A percentile compares a stretch with the other conserved stretches of the same genome.
These are phyloP conservation scores for Trichoderma harzianum DNA, from an alignment of 2,329 filamentous ascomycete genomes.

Conservation along the genomic window DNA sequence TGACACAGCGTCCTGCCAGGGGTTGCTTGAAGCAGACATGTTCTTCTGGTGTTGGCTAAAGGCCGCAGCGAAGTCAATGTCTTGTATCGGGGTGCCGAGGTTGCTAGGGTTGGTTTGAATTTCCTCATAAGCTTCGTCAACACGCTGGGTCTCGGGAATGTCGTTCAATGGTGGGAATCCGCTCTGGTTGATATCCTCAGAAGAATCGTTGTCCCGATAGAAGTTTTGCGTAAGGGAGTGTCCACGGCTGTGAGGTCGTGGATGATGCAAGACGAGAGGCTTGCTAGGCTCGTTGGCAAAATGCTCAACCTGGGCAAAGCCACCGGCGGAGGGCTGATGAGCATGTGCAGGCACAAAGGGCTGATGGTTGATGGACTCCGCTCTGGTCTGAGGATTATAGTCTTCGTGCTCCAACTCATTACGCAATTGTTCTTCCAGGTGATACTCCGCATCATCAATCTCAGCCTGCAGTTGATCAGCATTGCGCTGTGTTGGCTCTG, in stretches of 20 bases:
- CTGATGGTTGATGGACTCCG: slow-evolving; percentile 27
- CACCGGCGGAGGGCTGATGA: slow-evolving; percentile 46
- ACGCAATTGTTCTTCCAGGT: slow-evolving; percentile 74
- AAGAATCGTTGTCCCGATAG: slow-evolving; percentile 55
- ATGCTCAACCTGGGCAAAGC: slow-evolving; percentile 47
- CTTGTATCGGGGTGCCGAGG: slow-evolving; percentile 58
- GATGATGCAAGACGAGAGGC: slow-evolving; percentile 63
- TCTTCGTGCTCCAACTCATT: slow-evolving; percentile 76
- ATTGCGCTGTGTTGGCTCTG: slow-evolving; percentile 46
- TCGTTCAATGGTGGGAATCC: slow-evolving; percentile 40
- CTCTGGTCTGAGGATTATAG: slow-evolving; percentile 61
- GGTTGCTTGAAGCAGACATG: slow-evolving; percentile 58
- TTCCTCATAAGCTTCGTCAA: slow-evolving; percentile 62
- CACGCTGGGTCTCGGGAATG: slow-evolving; percentile 38
- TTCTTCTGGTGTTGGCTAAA: slow-evolving; percentile 51
- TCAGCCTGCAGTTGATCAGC: slow-evolving; percentile 78
- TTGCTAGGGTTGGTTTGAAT: slow-evolving; percentile 73
- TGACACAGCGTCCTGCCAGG: slow-evolving; percentile 56
- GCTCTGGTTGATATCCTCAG: slow-evolving; percentile 37
- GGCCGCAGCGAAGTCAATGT: slow-evolving; percentile 44
- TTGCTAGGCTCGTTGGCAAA: slow-evolving; percentile 54
- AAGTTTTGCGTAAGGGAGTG: slow-evolving; percentile 69
- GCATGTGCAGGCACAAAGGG: slow-evolving; percentile 34
- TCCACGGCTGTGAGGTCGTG: slow-evolving; percentile 68
- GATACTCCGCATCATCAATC: slow-evolving; percentile 81